Evolutionary conservation across 257 asterid species (phyloP).

Genomic region (Asclepias syriaca): DNA sequence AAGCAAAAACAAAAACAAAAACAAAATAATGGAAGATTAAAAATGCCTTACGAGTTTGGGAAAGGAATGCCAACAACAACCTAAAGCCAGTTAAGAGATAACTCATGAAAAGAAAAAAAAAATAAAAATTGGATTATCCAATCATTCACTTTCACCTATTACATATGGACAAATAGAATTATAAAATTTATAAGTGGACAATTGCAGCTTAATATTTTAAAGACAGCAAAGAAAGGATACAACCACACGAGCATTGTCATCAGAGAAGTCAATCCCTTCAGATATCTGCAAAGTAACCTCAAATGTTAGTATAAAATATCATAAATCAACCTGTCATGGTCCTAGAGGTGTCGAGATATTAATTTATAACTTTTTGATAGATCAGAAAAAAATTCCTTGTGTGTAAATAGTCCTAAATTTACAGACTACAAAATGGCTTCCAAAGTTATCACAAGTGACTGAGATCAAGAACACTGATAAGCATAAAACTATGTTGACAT

Average conservation of each 20-base stretch:
- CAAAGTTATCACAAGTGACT: neutral
- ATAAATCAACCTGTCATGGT: neutral
- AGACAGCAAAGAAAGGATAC: constrained; percentile 57
- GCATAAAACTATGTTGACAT: neutral
- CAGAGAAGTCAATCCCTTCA: constrained; percentile 98
- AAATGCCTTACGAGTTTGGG: constrained; percentile 71
- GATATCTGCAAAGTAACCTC: constrained; percentile 56
- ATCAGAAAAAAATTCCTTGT: neutral
- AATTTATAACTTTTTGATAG: neutral
- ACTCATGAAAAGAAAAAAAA: constrained; percentile 18
- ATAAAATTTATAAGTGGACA: neutral
- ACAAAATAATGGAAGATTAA: constrained; percentile 9
- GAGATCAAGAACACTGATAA: neutral
- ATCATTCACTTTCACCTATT: neutral
- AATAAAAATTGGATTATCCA: neutral
- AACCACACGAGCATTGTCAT: constrained; percentile 92
- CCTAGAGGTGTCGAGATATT: too few species aligned
- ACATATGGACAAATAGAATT: neutral
- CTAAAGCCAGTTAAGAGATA: constrained; percentile 57
- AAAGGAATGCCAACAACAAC: constrained; percentile 94
- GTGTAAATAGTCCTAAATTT: neutral
- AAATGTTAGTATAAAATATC: constrained; percentile 6
- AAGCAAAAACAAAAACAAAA: constrained; percentile 10
- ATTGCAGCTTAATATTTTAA: neutral
- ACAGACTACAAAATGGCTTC: neutral